phyloP scores from a whole-genome alignment of 495 filamentous ascomycete genomes.

The Xylaria grammica region DNA sequence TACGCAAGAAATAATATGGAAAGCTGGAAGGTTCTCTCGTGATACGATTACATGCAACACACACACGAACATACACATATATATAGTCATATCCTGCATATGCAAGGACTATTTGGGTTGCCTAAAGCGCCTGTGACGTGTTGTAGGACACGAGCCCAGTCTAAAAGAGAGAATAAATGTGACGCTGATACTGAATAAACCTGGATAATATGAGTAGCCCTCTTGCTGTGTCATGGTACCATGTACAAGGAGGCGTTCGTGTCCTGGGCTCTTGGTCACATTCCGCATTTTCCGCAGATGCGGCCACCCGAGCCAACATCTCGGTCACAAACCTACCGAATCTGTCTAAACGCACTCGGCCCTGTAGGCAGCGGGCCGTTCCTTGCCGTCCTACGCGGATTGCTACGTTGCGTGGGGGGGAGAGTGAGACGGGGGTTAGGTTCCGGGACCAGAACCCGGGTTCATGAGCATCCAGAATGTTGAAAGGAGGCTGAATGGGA shows the following conservation, averaged over 20 bases:
- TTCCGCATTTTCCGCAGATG: neutral
- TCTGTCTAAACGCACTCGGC: neutral
- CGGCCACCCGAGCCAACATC: neutral
- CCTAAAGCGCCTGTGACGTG: neutral
- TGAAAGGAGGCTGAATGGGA: neutral
- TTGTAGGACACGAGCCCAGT: neutral
- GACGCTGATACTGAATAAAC: neutral
- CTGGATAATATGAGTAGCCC: neutral
- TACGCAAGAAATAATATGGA: neutral
- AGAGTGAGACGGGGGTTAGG: neutral
- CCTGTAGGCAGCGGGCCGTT: constrained; percentile 7
- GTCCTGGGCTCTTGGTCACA: neutral
- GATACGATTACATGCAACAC: neutral
- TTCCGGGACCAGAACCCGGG: neutral
- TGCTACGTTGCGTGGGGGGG: constrained; percentile 9
- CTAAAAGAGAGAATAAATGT: neutral
- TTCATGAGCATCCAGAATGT: neutral
- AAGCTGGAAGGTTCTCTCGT: neutral
- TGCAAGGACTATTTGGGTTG: neutral
- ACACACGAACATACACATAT: neutral
- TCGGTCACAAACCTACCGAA: neutral
- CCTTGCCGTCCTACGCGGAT: neutral
- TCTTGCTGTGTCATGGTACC: neutral
- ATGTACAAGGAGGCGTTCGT: neutral
- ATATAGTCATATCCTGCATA: neutral